phyloP scores from a whole-genome alignment of 805 yeast species.

The Saturnispora gosingensis region DNA sequence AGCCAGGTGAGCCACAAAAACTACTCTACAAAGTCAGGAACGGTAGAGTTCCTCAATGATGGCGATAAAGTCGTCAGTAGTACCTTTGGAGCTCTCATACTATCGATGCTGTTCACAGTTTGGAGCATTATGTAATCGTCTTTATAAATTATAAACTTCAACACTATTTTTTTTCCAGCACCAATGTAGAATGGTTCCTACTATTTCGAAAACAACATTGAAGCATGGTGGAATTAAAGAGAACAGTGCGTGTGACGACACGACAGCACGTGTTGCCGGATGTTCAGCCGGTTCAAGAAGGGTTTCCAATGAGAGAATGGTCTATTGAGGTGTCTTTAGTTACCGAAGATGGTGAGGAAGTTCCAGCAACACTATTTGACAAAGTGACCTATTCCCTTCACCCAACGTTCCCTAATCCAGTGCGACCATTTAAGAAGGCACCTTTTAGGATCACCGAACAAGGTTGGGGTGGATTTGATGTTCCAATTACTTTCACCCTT shows the following conservation, averaged over 20 bases:
- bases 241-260: constrained; percentile 83
- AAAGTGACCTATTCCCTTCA: constrained; percentile 89
- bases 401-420: constrained; percentile 90
- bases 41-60: background rate
- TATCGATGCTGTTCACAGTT: background rate
- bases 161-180: background rate
- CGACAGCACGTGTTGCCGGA: constrained; percentile 75
- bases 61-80: background rate
- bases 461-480: constrained; percentile 98
- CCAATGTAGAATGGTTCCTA: background rate
- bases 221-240: constrained; percentile 46
- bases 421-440: constrained; percentile 64
- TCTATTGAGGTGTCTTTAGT: constrained; percentile 65
- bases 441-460: constrained; percentile 86
- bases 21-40: background rate
- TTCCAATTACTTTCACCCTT: constrained; percentile 67
- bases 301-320: constrained; percentile 94
- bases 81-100: background rate
- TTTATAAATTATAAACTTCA: background rate
- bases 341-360: constrained; percentile 70
- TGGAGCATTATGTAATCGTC: background rate
- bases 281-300: constrained; percentile 77
- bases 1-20: background rate
- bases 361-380: constrained; percentile 83
- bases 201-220: constrained; percentile 5